phyloP scores from a whole-genome alignment of 345 rosid species.

The Sisymbrium altissimum region DNA sequence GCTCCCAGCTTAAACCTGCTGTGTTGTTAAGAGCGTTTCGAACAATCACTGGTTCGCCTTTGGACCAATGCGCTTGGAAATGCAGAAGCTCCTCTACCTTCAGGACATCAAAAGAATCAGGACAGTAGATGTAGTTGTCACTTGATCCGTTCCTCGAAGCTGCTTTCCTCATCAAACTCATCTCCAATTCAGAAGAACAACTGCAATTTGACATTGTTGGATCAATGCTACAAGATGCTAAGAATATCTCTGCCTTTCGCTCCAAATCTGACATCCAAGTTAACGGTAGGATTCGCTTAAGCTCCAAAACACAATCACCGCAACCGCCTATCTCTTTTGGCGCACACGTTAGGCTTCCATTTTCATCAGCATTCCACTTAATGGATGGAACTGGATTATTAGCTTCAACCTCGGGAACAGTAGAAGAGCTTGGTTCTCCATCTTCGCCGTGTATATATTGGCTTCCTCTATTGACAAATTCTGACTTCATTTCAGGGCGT shows the following conservation, averaged over 20 bases:
- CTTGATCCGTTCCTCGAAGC: slow-evolving; percentile 51
- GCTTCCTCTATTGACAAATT: slow-evolving; percentile 50
- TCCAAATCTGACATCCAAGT: slow-evolving; percentile 57
- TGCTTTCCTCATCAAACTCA: slow-evolving; percentile 33
- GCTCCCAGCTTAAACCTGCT: slow-evolving; percentile 90
- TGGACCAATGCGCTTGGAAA: slow-evolving; percentile 72
- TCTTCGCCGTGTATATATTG: slow-evolving; percentile 79
- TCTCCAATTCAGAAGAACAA: slow-evolving; percentile 22
- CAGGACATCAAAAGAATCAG: slow-evolving; percentile 42
- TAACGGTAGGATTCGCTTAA: slow-evolving; percentile 58
- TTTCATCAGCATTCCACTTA: slow-evolving; percentile 48
- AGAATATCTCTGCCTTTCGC: slow-evolving; percentile 35
- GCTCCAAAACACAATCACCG: slow-evolving; percentile 58
- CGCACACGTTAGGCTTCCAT: slow-evolving; percentile 67
- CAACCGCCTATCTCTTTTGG: slow-evolving; percentile 74
- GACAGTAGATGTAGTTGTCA: slow-evolving; percentile 64
- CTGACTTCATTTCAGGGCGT: slow-evolving; percentile 42
- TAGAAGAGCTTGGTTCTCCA: slow-evolving; percentile 30
- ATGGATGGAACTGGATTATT: not conserved
- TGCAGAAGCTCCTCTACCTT: slow-evolving; percentile 41
- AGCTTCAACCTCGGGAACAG: slow-evolving; percentile 19
- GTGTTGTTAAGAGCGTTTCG: slow-evolving; percentile 51
- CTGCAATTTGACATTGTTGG: slow-evolving; percentile 15
- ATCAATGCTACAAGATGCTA: slow-evolving; percentile 12
- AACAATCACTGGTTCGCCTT: slow-evolving; percentile 87